These are phyloP conservation scores for Eragrostis tef DNA, from an alignment of 202 grass and related monocot species.

Conservation along the genomic window DNA sequence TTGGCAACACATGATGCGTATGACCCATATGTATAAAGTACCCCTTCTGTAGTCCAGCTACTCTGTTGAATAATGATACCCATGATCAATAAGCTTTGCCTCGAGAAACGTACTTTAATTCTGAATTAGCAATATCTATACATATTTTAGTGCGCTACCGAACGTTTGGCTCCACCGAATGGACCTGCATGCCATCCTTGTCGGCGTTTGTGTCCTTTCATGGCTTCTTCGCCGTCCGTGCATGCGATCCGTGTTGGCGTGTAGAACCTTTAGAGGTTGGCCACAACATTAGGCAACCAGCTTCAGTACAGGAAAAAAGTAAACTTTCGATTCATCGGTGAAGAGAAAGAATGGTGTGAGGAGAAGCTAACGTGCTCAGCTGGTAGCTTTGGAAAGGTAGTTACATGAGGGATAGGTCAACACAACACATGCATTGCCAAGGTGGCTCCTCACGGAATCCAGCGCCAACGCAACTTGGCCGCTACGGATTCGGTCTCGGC, in stretches of 20 bases:
- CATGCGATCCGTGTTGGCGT: conserved; percentile 31
- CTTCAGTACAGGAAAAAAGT: background rate
- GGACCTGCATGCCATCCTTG: conserved; percentile 18
- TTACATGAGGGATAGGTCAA: background rate
- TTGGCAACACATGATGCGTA: background rate
- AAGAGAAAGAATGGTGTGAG: background rate
- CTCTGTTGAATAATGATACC: background rate
- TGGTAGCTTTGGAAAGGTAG: background rate
- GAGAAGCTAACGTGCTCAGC: conserved; percentile 4
- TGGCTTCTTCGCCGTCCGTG: background rate
- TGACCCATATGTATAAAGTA: background rate
- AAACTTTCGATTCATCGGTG: background rate
- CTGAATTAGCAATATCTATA: background rate
- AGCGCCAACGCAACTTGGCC: background rate
- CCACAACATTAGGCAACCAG: background rate
- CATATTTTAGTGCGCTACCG: background rate
- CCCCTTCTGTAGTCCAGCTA: background rate
- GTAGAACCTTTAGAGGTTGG: conserved; percentile 15
- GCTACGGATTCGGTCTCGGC: background rate
- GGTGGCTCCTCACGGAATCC: conserved; percentile 23
- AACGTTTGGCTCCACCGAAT: conserved; percentile 27
- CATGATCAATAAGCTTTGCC: background rate
- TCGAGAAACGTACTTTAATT: background rate
- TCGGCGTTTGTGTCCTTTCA: conserved; percentile 11
- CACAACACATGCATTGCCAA: background rate